phyloP scores from a whole-genome alignment of 2,329 filamentous ascomycete genomes.

The Sordariomycetes sp. region DNA sequence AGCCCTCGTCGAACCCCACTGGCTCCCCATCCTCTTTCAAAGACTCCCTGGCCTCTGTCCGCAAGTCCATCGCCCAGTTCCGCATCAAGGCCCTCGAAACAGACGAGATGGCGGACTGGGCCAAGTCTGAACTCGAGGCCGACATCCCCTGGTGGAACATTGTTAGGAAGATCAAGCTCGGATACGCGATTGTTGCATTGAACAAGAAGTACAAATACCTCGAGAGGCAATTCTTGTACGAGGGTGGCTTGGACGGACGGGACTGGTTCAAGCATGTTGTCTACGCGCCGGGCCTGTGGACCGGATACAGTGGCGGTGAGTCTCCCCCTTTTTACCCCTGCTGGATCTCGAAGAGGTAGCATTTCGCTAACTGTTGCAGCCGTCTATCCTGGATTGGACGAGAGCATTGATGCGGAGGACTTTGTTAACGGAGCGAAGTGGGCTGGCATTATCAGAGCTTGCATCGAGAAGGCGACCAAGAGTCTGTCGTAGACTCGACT shows the following conservation, averaged over 20 bases:
- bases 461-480: conserved; percentile 36
- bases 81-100: conserved; percentile 31
- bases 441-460: conserved; percentile 47
- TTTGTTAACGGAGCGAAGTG: conserved; percentile 49
- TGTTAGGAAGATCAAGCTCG: conserved; percentile 56
- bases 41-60: conserved; percentile 26
- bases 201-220: conserved; percentile 80
- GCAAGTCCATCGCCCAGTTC: conserved; percentile 25
- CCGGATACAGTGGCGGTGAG: conserved; percentile 73
- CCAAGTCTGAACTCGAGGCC: conserved; percentile 30
- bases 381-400: conserved; percentile 53
- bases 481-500: conserved; percentile 14
- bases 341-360: background rate
- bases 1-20: conserved; percentile 10
- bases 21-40: conserved; percentile 30
- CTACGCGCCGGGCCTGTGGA: conserved; percentile 87
- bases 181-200: conserved; percentile 51
- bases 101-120: conserved; percentile 33
- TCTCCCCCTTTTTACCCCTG: conserved; percentile 9
- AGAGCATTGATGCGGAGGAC: conserved; percentile 52
- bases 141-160: conserved; percentile 73
- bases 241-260: conserved; percentile 67
- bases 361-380: conserved; percentile 22
- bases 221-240: conserved; percentile 71
- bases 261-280: conserved; percentile 93